phyloP scores from a whole-genome alignment of 495 filamentous ascomycete species.

The Aspergillus sparsus region DNA sequence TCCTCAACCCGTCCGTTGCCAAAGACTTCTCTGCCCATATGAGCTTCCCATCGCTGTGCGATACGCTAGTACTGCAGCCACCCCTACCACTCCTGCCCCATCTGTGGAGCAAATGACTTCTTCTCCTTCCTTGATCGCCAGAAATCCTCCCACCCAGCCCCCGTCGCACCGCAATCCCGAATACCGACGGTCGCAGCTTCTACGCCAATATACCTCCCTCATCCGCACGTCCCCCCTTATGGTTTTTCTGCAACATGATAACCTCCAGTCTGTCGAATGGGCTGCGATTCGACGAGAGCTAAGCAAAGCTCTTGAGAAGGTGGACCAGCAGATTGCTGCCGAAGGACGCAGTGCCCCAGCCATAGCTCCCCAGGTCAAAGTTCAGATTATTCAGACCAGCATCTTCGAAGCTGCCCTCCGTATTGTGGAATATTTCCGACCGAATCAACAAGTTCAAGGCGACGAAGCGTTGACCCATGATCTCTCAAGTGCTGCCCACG shows the following conservation, averaged over 20 bases:
- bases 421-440: constrained; percentile 83
- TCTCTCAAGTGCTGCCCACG: constrained; percentile 69
- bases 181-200: constrained; percentile 90
- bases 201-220: constrained; percentile 89
- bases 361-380: constrained; percentile 60
- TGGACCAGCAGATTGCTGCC: constrained; percentile 57
- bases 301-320: constrained; percentile 62
- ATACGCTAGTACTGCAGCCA: constrained; percentile 39
- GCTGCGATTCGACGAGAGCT: constrained; percentile 82
- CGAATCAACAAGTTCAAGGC: constrained; percentile 47
- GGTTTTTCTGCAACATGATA: constrained; percentile 96
- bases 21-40: constrained; percentile 38
- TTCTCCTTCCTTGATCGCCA: constrained; percentile 54
- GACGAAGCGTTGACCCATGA: constrained; percentile 67
- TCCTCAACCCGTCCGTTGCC: constrained; percentile 35
- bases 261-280: constrained; percentile 87
- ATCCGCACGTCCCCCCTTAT: constrained; percentile 86
- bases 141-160: constrained; percentile 72
- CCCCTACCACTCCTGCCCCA: constrained; percentile 51
- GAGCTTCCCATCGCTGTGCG: constrained; percentile 34
- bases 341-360: constrained; percentile 44
- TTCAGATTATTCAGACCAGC: constrained; percentile 82
- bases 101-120: constrained; percentile 54
- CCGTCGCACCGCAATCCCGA: constrained; percentile 85
- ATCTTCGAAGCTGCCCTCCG: constrained; percentile 83